Percentiles rank a stretch among this genome's conserved stretches.
These are phyloP conservation scores for Simplicillium sp. DNA, from an alignment of 2,329 filamentous ascomycete genomes.

Conservation along the genomic window DNA sequence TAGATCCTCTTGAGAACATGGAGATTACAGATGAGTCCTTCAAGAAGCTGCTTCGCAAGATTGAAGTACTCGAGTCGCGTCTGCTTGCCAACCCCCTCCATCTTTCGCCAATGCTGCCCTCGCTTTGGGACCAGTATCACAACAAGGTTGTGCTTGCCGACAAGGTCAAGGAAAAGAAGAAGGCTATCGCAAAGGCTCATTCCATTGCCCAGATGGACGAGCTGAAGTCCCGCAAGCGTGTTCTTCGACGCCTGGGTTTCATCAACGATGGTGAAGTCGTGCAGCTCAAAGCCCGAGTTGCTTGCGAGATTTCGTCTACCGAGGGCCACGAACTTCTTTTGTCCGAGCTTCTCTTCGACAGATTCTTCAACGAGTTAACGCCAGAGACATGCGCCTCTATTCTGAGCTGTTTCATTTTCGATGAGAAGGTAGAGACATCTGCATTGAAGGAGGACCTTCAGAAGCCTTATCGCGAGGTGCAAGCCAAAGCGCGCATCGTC, in stretches of 20 bases:
- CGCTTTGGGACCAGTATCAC: constrained; percentile 80
- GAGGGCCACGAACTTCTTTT: constrained; percentile 88
- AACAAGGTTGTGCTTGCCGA: constrained; percentile 66
- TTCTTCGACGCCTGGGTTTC: constrained; percentile 86
- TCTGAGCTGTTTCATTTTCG: constrained; percentile 92
- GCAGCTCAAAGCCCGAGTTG: constrained; percentile 91
- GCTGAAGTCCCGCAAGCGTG: constrained; percentile 89
- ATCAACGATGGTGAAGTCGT: constrained; percentile 95
- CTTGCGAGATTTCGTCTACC: constrained; percentile 90
- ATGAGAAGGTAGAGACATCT: constrained; percentile 80
- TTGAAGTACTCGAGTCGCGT: constrained; percentile 89
- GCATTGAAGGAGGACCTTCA: constrained; percentile 74
- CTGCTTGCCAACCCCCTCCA: constrained; percentile 85
- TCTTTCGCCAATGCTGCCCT: constrained; percentile 73
- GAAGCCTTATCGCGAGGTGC: constrained; percentile 79
- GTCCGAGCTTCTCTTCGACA: constrained; percentile 87
- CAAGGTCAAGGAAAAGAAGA: constrained; percentile 82
- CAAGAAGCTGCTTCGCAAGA: constrained; percentile 88
- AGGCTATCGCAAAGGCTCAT: constrained; percentile 74
- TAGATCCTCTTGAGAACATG: constrained; percentile 97
- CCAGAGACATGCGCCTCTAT: constrained; percentile 82
- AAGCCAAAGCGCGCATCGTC: constrained; percentile 76
- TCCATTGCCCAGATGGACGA: constrained; percentile 92
- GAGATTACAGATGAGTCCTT: constrained; percentile 85
- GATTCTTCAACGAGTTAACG: constrained; percentile 92